Base-by-base conservation (phyloP, 306 rosid species). In the Quercus gilva region DNA sequence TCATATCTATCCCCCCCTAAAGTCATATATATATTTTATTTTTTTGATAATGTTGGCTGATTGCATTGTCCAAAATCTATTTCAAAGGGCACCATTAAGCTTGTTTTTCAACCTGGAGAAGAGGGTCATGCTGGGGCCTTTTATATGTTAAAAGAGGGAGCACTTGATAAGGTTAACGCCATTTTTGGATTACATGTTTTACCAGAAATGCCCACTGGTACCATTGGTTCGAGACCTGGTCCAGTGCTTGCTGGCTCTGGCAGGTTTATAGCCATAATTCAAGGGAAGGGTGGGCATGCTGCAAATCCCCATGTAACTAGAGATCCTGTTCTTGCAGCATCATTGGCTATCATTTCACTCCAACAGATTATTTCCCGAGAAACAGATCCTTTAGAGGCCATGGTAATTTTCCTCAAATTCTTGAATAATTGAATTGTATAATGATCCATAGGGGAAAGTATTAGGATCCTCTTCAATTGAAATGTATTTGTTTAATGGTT, bases 21-120 rank as follows among this genome's bases (percentile, higher is more conserved):
- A 41, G 45, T 41, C 45, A 41, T 2, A 7, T 7, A 41, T 41
- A 35, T 35, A 29, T 51, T 64, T 7, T 35, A 5, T 15, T 51
- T 23, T 41, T 45, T 20, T 51, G 35, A 37, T 45, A 63, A 28
- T 63, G 69, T 63, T 63, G 69, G 29, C 69, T 35, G 10, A n/a
- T 26, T 65, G 45, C 49, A 21, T 77, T 7, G 9, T 31, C 5
- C 8, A 4, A 21, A 41, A 73, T 15, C 3, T 2, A 21, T 58
- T 79, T 64, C 35, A 11, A 60, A 87, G 94, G 89, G 94, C 52
- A 90, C 94, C n/a, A 83, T 88, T 41, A 90, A 90, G 88, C 84
- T 90, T 69, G 90, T 88, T 55, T 90, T 86, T 60, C 92, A 88
- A 81, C 92, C 89, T 31, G 94, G 80, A 3, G 92, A 90, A 78